These are phyloP conservation scores for Aspergillus fructus DNA, from an alignment of 2,329 filamentous ascomycete genomes.

Conservation along the genomic window DNA sequence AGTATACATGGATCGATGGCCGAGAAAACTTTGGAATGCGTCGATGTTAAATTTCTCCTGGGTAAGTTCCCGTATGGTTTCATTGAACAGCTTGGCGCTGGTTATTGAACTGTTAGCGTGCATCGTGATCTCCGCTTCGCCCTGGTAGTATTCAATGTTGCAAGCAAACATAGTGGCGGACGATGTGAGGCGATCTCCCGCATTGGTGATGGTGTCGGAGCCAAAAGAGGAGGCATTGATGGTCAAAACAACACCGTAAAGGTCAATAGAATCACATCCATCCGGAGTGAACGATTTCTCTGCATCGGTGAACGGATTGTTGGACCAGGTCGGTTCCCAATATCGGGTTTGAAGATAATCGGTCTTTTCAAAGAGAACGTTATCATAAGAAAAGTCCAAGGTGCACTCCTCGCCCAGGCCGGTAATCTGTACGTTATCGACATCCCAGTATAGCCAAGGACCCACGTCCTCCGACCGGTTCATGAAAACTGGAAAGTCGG, in stretches of 20 bases:
- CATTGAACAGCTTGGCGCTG: constrained; percentile 19
- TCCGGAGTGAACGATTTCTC: constrained; percentile 24
- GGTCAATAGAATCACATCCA: constrained; percentile 30
- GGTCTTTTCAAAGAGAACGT: constrained; percentile 27
- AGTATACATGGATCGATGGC: constrained; percentile 32
- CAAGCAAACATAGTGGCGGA: constrained; percentile 33
- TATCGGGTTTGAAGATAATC: constrained; percentile 36
- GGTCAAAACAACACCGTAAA: constrained; percentile 34
- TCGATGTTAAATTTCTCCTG: constrained; percentile 28
- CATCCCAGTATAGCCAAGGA: constrained; percentile 27
- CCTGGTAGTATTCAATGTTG: constrained; percentile 29
- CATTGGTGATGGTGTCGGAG: constrained; percentile 8
- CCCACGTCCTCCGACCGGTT: constrained; percentile 14
- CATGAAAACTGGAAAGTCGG: constrained; percentile 23
- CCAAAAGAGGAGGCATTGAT: constrained; percentile 25
- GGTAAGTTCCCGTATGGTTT: constrained; percentile 16
- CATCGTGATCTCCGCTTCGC: constrained; percentile 29
- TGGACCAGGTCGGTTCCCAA: constrained; percentile 31
- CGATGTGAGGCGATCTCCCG: constrained; percentile 20
- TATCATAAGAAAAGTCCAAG: constrained; percentile 31
- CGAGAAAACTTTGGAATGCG: constrained; percentile 31
- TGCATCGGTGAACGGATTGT: constrained; percentile 9
- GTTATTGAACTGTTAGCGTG: constrained; percentile 37
- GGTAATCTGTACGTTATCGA: constrained; percentile 24
- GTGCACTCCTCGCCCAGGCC: constrained; percentile 19